Conservation (phyloP, 2,329 filamentous ascomycete genomes). For the Penicillium verrucosum region DNA sequence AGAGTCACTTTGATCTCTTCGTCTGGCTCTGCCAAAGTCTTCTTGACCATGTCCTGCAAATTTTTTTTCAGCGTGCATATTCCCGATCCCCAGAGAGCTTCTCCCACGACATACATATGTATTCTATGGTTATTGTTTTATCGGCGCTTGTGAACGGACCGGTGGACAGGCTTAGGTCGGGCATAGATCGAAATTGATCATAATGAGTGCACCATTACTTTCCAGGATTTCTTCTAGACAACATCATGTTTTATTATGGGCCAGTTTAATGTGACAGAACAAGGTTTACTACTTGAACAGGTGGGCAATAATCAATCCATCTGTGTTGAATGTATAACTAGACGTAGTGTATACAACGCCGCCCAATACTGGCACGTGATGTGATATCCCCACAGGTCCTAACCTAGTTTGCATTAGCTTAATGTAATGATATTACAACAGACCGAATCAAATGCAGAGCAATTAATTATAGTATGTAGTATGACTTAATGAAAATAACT, state of each 20-base stretch:
- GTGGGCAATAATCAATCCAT: not conserved
- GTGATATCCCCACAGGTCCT: too few species aligned
- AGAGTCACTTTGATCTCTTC: slow-evolving; percentile 14
- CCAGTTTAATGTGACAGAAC: not conserved
- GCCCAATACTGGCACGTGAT: too few species aligned
- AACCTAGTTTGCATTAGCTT: not conserved
- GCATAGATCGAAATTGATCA: slow-evolving; percentile 14
- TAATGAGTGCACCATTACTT: slow-evolving; percentile 7
- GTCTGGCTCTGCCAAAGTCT: slow-evolving; percentile 24
- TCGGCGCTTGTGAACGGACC: slow-evolving; percentile 13
- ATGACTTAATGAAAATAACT: not conserved
- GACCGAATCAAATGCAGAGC: too few species aligned
- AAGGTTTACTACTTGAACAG: not conserved
- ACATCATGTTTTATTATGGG: not conserved
- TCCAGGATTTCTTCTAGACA: not conserved
- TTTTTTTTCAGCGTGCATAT: slow-evolving; percentile 41
- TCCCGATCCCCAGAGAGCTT: slow-evolving; percentile 21
- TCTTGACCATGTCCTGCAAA: slow-evolving; percentile 31
- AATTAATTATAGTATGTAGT: not conserved
- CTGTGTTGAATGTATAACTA: too few species aligned
- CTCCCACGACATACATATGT: slow-evolving; percentile 17
- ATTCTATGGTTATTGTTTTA: slow-evolving; percentile 24
- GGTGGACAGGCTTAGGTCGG: slow-evolving; percentile 9
- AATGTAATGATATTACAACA: not conserved
- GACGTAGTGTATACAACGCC: too few species aligned